Evolutionary conservation across 208 protist genomes (phyloP), one percentile per base, ranked within the genome.

Genomic region (Leishmania mexicana): DNA sequence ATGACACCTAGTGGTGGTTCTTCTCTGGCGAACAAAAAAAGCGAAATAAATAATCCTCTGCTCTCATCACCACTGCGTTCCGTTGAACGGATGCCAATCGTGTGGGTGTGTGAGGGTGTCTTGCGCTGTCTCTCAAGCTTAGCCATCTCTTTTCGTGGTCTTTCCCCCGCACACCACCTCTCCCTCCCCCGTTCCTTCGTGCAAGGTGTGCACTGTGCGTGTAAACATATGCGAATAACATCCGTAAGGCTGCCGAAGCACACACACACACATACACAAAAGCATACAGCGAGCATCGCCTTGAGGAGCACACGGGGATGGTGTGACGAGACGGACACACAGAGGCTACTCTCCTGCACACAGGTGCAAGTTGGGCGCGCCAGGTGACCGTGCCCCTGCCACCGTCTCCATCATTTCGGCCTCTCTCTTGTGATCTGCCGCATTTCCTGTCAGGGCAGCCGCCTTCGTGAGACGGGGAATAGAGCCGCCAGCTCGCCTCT

Each of bases 1-100:
- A 95, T 38, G 86, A 94, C 0, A 77, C 85, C 47, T 88, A 78
- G 45, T 65, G 24, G 47, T 74, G 28, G 45, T 7, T 38, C 35
- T 74, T 74, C 13, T 35, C 38, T 6, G 11, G 54, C 2, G 10
- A 19, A 15, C 8, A 47, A 47, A 47, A 47, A 49, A 49, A 49
- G 11, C 45, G 8, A 49, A 49, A 13, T 53, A 51, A 38, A 35
- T 35, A 62, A 31, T 51, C n/a, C 17, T 74, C 45, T 81, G 42
- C 77, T 47, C 54, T 65, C 35, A 35, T 35, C 24, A 2, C 54
- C 42, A 67, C 40, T 49, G 21, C 54, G 13, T 35, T 35, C 28
- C 11, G 11, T 35, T 21, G 45, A 2, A 31, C 70, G 10, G 21
- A 35, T 49, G 31, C 65, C 40, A 24, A 42, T 49, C 53, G 0